These are phyloP conservation scores for Juglanconis juglandina DNA, from an alignment of 2,329 filamentous ascomycete species.

Conservation along the genomic window DNA sequence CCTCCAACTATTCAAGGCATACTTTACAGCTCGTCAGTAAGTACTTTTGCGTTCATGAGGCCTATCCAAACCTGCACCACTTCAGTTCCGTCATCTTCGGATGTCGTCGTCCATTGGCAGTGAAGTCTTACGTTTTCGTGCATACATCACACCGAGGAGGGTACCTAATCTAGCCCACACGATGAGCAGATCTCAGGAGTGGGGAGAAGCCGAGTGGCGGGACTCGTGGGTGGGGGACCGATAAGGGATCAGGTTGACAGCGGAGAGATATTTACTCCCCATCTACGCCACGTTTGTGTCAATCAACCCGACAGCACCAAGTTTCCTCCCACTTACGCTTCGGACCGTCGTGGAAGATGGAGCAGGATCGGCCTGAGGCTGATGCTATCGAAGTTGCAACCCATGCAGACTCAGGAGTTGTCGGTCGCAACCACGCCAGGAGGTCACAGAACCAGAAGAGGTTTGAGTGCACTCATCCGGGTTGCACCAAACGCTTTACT, in stretches of 20 bases:
- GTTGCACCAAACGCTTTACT: conserved; percentile 52
- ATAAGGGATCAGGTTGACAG: not conserved
- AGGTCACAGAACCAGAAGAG: conserved; percentile 16
- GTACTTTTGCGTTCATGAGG: no score
- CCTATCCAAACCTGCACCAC: no score
- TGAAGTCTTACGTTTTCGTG: no score
- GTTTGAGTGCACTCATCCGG: conserved; percentile 38
- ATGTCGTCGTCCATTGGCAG: no score
- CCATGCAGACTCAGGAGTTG: not conserved
- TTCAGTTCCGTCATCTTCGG: no score
- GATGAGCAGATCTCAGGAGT: not conserved
- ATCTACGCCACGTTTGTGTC: conserved; percentile 5
- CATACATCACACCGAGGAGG: no score
- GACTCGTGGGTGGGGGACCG: not conserved
- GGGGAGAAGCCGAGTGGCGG: not conserved
- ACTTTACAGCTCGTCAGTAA: no score
- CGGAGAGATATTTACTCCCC: not conserved
- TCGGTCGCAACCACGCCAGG: not conserved
- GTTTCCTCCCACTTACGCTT: conserved; percentile 1
- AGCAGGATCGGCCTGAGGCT: not conserved
- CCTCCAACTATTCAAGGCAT: no score
- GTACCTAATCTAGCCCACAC: no score
- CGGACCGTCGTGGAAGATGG: conserved; percentile 5
- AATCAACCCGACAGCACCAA: not conserved
- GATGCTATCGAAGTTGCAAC: conserved; percentile 5